phyloP scores from a whole-genome alignment of 345 rosid genomes.

The Aquilaria yunnanensis region DNA sequence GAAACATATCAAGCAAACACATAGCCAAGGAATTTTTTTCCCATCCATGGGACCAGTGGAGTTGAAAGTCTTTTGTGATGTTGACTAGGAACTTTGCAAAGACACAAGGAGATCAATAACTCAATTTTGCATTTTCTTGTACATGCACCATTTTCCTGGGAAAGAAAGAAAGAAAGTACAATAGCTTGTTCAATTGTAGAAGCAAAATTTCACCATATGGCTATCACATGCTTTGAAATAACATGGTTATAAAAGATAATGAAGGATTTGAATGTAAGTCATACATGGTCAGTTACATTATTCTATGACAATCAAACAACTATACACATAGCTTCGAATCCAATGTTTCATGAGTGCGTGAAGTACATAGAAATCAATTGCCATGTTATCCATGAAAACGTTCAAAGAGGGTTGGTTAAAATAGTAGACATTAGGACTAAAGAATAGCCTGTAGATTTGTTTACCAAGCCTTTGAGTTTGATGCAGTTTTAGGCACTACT shows the following conservation, averaged over 20 bases:
- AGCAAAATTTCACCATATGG: slow-evolving; percentile 3
- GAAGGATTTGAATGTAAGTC: no score
- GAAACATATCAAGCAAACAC: neutral
- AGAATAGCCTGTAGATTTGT: no score
- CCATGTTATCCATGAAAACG: no score
- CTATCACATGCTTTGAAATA: slow-evolving; percentile 1
- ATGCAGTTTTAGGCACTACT: no score
- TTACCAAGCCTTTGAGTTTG: no score
- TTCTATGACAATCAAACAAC: no score
- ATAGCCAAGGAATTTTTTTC: neutral
- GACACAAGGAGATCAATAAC: neutral
- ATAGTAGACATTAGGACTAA: no score
- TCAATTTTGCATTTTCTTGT: neutral
- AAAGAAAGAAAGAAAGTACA: neutral
- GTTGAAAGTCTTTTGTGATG: neutral
- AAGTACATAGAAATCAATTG: no score
- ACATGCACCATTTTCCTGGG: neutral
- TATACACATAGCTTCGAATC: no score
- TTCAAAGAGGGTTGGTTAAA: no score
- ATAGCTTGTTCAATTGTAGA: slow-evolving; percentile 3
- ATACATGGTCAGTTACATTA: no score
- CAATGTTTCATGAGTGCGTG: no score
- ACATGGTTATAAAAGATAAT: neutral
- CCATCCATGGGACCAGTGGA: neutral
- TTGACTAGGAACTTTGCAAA: neutral